A percentile compares a stretch with the other conserved stretches of the same genome.
Conservation (phyloP, 257 asterid genomes). For the Penstemon barbatus region DNA sequence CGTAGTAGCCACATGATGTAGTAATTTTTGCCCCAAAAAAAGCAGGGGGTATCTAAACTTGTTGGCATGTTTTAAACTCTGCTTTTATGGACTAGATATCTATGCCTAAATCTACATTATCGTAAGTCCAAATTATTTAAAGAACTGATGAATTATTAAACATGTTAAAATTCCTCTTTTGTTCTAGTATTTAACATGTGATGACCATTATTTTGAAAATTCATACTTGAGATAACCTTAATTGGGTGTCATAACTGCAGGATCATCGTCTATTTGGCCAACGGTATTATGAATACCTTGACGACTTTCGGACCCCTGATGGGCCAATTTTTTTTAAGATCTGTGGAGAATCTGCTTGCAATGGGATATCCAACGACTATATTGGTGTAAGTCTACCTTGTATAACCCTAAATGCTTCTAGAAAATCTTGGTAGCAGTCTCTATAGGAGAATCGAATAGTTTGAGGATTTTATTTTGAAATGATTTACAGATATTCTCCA, state of each 20-base stretch:
- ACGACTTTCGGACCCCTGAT: constrained; percentile 65
- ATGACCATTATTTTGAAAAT: neutral
- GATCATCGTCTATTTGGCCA: constrained; percentile 75
- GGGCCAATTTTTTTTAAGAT: constrained; percentile 88
- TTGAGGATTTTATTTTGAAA: neutral
- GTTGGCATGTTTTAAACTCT: neutral
- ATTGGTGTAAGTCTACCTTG: constrained; percentile 52
- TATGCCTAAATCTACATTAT: neutral
- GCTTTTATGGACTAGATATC: neutral
- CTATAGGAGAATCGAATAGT: too few relatives aligned
- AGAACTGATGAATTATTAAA: neutral
- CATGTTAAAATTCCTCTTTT: neutral
- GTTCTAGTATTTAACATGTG: neutral
- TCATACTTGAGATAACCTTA: neutral
- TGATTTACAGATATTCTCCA: neutral
- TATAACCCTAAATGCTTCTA: too few relatives aligned
- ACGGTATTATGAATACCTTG: constrained; percentile 87
- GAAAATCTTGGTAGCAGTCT: too few relatives aligned
- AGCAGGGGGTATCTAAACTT: neutral
- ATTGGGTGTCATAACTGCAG: constrained; percentile 39
- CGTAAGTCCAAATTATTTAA: neutral
- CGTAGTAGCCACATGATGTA: neutral
- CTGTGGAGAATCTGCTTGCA: constrained; percentile 89
- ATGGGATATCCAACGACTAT: constrained; percentile 83
- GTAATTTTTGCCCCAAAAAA: neutral